phyloP scores from a whole-genome alignment of 108 stramenopile genomes.

The Skeletonema marinoi region DNA sequence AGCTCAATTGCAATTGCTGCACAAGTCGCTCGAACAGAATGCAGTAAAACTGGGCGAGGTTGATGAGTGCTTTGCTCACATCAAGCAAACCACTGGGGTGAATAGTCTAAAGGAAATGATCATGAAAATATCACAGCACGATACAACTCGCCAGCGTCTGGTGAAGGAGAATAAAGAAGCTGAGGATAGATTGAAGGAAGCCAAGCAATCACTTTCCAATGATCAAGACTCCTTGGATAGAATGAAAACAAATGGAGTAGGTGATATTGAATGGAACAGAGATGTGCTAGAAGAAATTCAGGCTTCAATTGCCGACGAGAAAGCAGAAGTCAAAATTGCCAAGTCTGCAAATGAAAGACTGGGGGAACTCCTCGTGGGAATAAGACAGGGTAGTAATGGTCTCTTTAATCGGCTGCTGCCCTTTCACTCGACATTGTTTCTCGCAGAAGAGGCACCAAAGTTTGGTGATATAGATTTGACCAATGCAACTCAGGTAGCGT shows the following conservation, averaged over 20 bases:
- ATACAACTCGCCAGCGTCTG: conserved; percentile 45
- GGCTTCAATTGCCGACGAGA: conserved; percentile 40
- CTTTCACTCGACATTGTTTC: conserved; percentile 53
- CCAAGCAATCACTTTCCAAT: conserved; percentile 48
- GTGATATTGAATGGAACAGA: conserved; percentile 65
- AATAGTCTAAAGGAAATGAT: conserved; percentile 72
- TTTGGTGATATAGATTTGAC: conserved; percentile 51
- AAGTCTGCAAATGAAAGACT: conserved; percentile 64
- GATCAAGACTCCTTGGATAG: conserved; percentile 44
- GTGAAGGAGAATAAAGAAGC: conserved; percentile 64
- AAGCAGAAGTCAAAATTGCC: conserved; percentile 58
- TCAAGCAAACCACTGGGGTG: conserved; percentile 75
- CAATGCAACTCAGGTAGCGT: conserved; percentile 47
- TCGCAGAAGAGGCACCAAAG: conserved; percentile 45
- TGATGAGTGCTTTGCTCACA: conserved; percentile 54
- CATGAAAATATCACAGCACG: conserved; percentile 56
- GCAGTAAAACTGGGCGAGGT: conserved; percentile 28
- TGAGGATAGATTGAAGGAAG: conserved; percentile 53
- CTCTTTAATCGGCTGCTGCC: conserved; percentile 69
- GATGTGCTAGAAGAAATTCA: conserved; percentile 57
- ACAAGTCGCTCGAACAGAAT: conserved; percentile 17
- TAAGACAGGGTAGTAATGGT: conserved; percentile 70
- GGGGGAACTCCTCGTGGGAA: conserved; percentile 60
- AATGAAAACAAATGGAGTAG: conserved; percentile 58
- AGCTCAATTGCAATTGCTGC: conserved; percentile 46